A percentile compares a stretch with the other conserved stretches of the same genome.
Conservation (phyloP, 1,284 basidiomycete genomes). For the Puccinia coronata region DNA sequence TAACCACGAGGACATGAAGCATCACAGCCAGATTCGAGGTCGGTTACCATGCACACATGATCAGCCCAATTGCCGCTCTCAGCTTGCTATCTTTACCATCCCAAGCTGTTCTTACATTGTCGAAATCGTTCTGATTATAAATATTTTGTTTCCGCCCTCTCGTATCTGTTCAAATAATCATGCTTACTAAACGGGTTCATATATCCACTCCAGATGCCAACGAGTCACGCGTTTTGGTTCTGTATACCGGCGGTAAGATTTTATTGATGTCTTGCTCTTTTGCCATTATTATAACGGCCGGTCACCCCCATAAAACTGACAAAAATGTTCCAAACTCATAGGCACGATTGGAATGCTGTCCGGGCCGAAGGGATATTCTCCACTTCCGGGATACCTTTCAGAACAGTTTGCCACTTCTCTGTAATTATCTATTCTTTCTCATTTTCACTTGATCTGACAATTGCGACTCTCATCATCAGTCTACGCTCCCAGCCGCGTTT, state of each 20-base stretch:
- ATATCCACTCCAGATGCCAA: constrained; percentile 14
- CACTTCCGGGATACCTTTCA: constrained; percentile 43
- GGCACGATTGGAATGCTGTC: constrained; percentile 49
- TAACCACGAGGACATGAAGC: not conserved
- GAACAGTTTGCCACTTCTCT: constrained; percentile 20
- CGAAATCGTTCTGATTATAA: not conserved
- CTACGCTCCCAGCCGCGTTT: constrained; percentile 46
- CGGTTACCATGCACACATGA: not conserved
- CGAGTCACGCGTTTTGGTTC: constrained; percentile 47
- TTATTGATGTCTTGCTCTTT: not conserved
- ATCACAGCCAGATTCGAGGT: constrained; percentile 12
- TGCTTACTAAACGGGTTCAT: not conserved
- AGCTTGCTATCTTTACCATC: not conserved
- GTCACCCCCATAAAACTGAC: not conserved
- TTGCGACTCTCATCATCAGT: not conserved
- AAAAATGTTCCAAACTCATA: not conserved
- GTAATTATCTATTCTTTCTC: not conserved
- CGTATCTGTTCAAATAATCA: not conserved
- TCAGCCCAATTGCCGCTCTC: not conserved
- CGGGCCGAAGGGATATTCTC: constrained; percentile 33
- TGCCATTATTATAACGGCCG: not conserved
- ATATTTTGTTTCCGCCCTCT: not conserved
- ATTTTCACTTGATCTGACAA: not conserved
- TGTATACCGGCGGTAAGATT: constrained; percentile 46
- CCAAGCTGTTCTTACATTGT: not conserved